Evolutionary conservation across 257 asterid species (phyloP).

Genomic region (Przewalskia tangutica): DNA sequence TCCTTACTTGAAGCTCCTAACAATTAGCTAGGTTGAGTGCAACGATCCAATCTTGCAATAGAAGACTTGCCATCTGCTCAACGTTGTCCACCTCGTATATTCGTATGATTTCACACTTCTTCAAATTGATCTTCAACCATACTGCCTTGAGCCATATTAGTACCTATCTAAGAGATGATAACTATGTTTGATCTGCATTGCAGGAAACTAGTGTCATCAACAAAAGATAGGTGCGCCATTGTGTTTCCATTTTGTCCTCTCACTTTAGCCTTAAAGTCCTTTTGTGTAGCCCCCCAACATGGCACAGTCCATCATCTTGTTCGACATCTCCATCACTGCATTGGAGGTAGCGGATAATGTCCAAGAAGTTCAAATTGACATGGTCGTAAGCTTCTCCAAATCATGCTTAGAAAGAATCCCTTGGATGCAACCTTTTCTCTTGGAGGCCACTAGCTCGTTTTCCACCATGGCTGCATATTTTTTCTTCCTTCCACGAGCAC

Average conservation of each 20-base stretch:
- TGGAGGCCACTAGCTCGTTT: background rate
- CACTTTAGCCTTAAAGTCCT: background rate
- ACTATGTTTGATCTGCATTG: background rate
- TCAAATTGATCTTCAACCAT: background rate
- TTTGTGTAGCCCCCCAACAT: background rate
- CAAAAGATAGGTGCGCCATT: background rate
- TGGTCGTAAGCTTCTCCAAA: background rate
- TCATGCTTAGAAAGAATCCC: background rate
- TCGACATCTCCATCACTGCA: background rate
- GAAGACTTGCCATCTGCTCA: background rate
- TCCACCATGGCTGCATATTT: background rate
- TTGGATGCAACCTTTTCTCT: background rate
- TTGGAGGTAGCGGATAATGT: background rate
- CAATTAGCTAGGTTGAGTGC: background rate
- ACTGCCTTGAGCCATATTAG: background rate
- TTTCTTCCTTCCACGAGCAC: background rate
- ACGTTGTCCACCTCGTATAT: background rate
- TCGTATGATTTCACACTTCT: background rate
- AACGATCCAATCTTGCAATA: background rate
- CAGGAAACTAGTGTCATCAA: background rate
- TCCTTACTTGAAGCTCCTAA: background rate
- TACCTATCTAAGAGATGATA: background rate
- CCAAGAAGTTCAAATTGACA: background rate
- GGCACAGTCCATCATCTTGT: background rate
- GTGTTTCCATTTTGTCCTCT: background rate